These are phyloP conservation scores for Backusella luteola DNA, from an alignment of 192 early-diverging fungal genomes.

Conservation along the genomic window DNA sequence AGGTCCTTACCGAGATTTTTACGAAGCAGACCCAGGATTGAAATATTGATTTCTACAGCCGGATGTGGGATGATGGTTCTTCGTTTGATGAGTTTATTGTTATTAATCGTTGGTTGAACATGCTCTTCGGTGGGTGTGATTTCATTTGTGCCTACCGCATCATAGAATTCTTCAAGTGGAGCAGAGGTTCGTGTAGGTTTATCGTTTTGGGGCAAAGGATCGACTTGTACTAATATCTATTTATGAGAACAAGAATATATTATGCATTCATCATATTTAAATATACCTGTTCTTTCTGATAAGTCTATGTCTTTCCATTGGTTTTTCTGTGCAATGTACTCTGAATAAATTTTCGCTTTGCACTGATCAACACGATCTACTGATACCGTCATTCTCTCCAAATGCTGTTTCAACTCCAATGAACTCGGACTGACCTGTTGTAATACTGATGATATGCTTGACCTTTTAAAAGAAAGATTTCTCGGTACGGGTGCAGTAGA, in stretches of 20 bases:
- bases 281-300: neutral
- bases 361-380: neutral
- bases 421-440: neutral
- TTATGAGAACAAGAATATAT: neutral
- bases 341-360: neutral
- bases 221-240: neutral
- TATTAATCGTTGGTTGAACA: neutral
- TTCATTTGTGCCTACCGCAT: neutral
- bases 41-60: constrained; percentile 72
- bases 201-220: neutral
- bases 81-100: constrained; percentile 34
- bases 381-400: neutral
- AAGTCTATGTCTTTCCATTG: neutral
- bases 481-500: neutral
- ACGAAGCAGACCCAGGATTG: constrained; percentile 75
- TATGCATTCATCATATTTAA: too few relatives aligned
- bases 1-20: constrained; percentile 95
- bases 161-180: neutral
- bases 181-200: neutral
- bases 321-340: neutral
- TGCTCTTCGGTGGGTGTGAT: neutral
- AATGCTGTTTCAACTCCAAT: neutral
- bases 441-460: neutral
- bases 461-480: neutral
- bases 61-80: constrained; percentile 73